Percentiles rank a stretch among this genome's conserved stretches.
These are phyloP conservation scores for Pestalotiopsis sp. DNA, from an alignment of 2,329 filamentous ascomycete genomes.

Conservation along the genomic window DNA sequence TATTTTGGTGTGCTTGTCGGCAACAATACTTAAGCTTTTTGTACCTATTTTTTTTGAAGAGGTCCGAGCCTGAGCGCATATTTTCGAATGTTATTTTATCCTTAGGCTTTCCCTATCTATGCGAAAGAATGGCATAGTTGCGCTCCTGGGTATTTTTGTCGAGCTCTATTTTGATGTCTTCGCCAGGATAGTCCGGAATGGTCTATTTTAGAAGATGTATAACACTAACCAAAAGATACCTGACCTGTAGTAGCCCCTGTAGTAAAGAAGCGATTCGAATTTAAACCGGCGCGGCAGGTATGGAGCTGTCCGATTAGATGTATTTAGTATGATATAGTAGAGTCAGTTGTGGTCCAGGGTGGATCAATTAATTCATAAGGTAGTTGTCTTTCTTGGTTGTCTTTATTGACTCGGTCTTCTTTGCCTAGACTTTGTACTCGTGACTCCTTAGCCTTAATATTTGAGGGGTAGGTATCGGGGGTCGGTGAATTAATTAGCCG, in stretches of 20 bases:
- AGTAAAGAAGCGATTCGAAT: too few relatives aligned
- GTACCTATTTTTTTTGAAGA: neutral
- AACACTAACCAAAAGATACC: slow-evolving; percentile 3
- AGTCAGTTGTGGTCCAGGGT: too few relatives aligned
- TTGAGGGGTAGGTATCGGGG: too few relatives aligned
- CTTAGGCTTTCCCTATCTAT: neutral
- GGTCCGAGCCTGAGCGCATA: neutral
- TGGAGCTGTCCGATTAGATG: too few relatives aligned
- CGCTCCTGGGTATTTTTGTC: neutral
- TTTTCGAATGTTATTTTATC: neutral
- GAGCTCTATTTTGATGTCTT: neutral
- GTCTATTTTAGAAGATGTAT: neutral
- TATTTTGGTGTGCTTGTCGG: neutral
- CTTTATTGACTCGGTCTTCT: too few relatives aligned
- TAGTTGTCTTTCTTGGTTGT: too few relatives aligned
- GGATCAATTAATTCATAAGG: too few relatives aligned
- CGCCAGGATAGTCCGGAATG: neutral
- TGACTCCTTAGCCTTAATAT: too few relatives aligned
- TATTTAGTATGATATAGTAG: too few relatives aligned
- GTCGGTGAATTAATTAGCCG: too few relatives aligned
- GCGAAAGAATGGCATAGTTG: neutral
- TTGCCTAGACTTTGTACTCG: too few relatives aligned
- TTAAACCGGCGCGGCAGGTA: too few relatives aligned
- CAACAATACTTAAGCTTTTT: neutral
- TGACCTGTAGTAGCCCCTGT: neutral